Base-by-base conservation (phyloP, 345 rosid species). In the Populus euphratica region DNA sequence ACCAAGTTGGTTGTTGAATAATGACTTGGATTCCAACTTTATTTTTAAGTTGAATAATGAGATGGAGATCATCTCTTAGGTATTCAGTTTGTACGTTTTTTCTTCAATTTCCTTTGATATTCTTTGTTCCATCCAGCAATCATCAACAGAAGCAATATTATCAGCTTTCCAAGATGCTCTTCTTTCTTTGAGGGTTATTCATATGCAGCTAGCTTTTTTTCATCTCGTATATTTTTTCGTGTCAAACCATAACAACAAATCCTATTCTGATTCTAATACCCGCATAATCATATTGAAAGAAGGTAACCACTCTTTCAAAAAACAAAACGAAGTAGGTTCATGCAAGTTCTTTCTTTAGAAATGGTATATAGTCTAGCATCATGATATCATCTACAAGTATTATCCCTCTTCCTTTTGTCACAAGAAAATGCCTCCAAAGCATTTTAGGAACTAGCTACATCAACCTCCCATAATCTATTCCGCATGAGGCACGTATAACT, bases 1-100 rank as follows among this genome's bases (percentile, higher is more conserved):
- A 50, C 70, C 74, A 41, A 75, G 78, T 80, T 75, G 83, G 75
- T 74, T 85, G 91, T 78, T 88, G 91, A 83, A 81, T 44, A 77
- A 83, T 91, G 94, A 90, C 92, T 82, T 85, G 96, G 90, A 91
- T 75, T 81, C 87, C 94, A 89, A 85, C 88, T 86, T 86, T 82
- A 61, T 70, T 77, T 68, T 16, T 59, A 0, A 80, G 86, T 88
- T 86, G 88, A 87, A 82, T 66, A 80, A 74, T 87, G 89, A 86
- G 82, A 86, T 77, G 81, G 92, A 89, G 69, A 74, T 86, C 90
- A 80, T 54, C 67, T 25, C 66, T 20, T 23, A 62, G 65, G 38
- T 31, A 29, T 77, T 76, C 66, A 43, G 16, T 47, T 10, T 1
- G 50, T 64, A 50, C 38, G 41, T 38, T 23, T 41, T 33, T 73